A percentile compares a stretch with the other conserved stretches of the same genome.
Evolutionary conservation across 441 rosid genomes (phyloP).

Genomic region (Pelargonium australe): DNA sequence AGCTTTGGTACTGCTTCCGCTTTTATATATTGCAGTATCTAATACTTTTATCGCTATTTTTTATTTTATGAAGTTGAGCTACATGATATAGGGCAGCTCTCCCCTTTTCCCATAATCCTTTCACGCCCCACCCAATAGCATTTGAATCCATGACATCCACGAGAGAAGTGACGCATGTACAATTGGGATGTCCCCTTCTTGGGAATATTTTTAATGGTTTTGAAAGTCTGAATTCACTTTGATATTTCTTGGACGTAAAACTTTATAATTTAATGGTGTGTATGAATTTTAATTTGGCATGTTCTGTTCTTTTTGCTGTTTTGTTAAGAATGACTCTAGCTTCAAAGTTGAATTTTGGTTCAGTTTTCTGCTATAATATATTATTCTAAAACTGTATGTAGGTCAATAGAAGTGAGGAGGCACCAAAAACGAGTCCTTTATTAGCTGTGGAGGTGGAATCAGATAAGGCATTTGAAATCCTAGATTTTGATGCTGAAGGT

Average conservation of each 20-base stretch:
- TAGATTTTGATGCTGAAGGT: not conserved
- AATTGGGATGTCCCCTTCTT: too few relatives aligned
- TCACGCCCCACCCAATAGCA: too few relatives aligned
- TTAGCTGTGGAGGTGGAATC: constrained; percentile 3
- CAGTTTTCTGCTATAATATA: not conserved
- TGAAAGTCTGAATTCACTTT: not conserved
- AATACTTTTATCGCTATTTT: too few relatives aligned
- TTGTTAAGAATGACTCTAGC: not conserved
- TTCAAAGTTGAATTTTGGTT: not conserved
- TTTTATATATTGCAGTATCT: too few relatives aligned
- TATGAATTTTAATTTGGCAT: not conserved
- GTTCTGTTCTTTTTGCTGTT: not conserved
- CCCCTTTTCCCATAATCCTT: too few relatives aligned
- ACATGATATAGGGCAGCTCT: too few relatives aligned
- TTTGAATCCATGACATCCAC: too few relatives aligned
- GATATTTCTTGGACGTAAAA: not conserved
- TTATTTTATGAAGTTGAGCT: too few relatives aligned
- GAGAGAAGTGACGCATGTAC: too few relatives aligned
- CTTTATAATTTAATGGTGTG: not conserved
- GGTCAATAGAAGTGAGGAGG: constrained; percentile 6
- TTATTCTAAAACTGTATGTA: not conserved
- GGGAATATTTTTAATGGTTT: too few relatives aligned
- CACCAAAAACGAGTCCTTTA: not conserved
- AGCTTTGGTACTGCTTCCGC: too few relatives aligned
- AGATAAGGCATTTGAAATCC: not conserved